Evolutionary conservation across 805 yeast species (phyloP), one percentile per base, ranked within the genome.

Genomic region (Saccharomycopsis sp.): DNA sequence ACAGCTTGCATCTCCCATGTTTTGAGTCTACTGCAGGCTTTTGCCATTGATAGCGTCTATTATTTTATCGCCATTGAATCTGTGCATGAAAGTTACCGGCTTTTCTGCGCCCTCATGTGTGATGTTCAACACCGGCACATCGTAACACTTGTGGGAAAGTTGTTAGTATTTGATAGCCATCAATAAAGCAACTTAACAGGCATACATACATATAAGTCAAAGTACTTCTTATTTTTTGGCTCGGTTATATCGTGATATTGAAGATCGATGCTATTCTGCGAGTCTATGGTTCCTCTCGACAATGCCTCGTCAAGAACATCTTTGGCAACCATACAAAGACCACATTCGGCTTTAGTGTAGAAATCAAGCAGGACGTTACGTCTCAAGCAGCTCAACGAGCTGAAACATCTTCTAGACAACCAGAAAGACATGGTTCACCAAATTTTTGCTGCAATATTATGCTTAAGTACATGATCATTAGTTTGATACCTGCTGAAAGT

Each of bases 51-150:
- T 72, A 63, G 80, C 87, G 20, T 79, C 82, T 14, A 76, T 62
- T 2, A 86, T 67, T 58, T 83, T 83, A 2, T 78, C 79, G 51
- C 77, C 76, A 57, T 82, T 72, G 57, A 87, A 77, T 56, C 81
- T 76, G 69, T 87, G 92, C 86, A 87, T 85, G 66, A 83, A 81
- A 64, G 82, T 83, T 3, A 78, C 76, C 1, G 84, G 77, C 51
- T 78, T 74, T 37, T 65, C 71, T 54, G 77, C 78, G 4, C 67
- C 69, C 0, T 66, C 71, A 58, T 83, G 73, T 63, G 83, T 84
- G 7, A 87, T 74, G 67, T 87, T 91, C 48, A 87, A 66, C 0
- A 87, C 95, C 0, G 95, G 95, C 3, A 87, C 85, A 66, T 87
- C 95, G 67, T 82, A 86, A 64, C 91, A 82, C 54, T 60, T 40